These are phyloP conservation scores for Sinapis alba DNA, from an alignment of 441 rosid species.

Conservation along the genomic window DNA sequence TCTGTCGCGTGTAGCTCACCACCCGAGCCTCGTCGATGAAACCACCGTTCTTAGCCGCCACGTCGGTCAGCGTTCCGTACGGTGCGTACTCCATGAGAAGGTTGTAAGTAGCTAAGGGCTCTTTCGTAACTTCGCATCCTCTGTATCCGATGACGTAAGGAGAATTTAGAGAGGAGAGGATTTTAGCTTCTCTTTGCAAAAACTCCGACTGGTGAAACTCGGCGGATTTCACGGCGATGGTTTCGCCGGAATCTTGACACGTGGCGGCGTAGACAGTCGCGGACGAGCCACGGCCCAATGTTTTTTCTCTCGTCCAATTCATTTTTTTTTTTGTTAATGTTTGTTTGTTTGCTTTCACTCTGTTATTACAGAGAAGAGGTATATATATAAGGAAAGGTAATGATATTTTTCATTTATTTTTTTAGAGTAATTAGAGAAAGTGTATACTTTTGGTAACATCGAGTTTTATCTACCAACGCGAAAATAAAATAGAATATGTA, in stretches of 20 bases:
- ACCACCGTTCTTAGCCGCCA: slow-evolving; percentile 44
- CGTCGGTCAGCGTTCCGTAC: slow-evolving; percentile 56
- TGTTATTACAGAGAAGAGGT: neutral
- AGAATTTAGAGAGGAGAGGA: slow-evolving; percentile 55
- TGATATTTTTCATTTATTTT: neutral
- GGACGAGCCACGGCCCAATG: slow-evolving; percentile 73
- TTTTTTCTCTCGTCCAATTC: slow-evolving; percentile 75
- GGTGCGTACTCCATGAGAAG: slow-evolving; percentile 69
- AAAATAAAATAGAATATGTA: slow-evolving; percentile 1
- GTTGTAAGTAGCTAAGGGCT: slow-evolving; percentile 50
- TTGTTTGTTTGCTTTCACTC: slow-evolving; percentile 34
- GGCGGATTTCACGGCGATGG: slow-evolving; percentile 71
- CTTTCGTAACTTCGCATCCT: slow-evolving; percentile 54
- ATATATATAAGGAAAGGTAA: slow-evolving; percentile 24
- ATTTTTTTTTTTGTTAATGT: slow-evolving; percentile 34
- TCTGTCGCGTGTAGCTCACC: slow-evolving; percentile 51
- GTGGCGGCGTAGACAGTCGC: slow-evolving; percentile 75
- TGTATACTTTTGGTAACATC: slow-evolving; percentile 47
- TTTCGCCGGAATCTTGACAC: slow-evolving; percentile 43
- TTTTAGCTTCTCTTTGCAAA: slow-evolving; percentile 60
- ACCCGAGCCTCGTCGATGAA: slow-evolving; percentile 46
- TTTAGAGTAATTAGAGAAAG: slow-evolving; percentile 13
- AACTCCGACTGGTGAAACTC: slow-evolving; percentile 47
- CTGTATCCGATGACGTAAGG: slow-evolving; percentile 59
- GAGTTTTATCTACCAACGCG: slow-evolving; percentile 36